Percentiles rank a stretch among this genome's conserved stretches.
phyloP scores from a whole-genome alignment of 2,329 filamentous ascomycete species.

The Paraphaeosphaeria minitans region DNA sequence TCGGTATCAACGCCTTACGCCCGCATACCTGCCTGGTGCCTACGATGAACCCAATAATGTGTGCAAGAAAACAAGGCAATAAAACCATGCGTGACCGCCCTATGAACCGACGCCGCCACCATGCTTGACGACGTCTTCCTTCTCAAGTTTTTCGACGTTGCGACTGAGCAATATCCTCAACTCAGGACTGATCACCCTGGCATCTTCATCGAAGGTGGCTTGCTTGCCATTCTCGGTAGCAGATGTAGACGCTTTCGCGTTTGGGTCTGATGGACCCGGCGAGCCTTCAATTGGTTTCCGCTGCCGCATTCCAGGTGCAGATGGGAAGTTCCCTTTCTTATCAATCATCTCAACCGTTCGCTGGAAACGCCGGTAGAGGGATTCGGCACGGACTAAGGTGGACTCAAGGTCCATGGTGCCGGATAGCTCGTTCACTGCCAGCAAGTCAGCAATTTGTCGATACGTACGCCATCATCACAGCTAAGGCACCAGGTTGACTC shows the following conservation, averaged over 20 bases:
- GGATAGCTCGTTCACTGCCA: slow-evolving; percentile 89
- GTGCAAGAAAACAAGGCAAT: not conserved
- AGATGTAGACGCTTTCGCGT: slow-evolving; percentile 30
- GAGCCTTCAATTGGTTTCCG: slow-evolving; percentile 49
- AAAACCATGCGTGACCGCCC: not conserved
- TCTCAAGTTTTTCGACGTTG: slow-evolving; percentile 60
- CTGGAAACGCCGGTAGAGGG: slow-evolving; percentile 85
- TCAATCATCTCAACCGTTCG: slow-evolving; percentile 89
- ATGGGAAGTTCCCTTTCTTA: slow-evolving; percentile 84
- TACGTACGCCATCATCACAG: not conserved
- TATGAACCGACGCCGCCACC: slow-evolving; percentile 46
- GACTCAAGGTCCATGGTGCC: slow-evolving; percentile 89
- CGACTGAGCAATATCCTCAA: slow-evolving; percentile 65
- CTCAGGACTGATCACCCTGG: slow-evolving; percentile 67
- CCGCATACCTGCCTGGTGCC: not conserved
- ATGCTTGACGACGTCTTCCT: slow-evolving; percentile 48
- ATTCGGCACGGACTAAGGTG: slow-evolving; percentile 85
- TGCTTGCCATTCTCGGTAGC: slow-evolving; percentile 44
- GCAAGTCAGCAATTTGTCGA: not conserved
- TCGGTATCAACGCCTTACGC: not conserved
- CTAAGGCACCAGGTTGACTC: slow-evolving; percentile 46
- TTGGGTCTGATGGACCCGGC: slow-evolving; percentile 23
- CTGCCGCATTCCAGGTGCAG: slow-evolving; percentile 54
- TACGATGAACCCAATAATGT: not conserved
- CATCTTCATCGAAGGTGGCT: slow-evolving; percentile 37